phyloP scores from a whole-genome alignment of 805 yeast species.

The Nakazawaea siamensis region DNA sequence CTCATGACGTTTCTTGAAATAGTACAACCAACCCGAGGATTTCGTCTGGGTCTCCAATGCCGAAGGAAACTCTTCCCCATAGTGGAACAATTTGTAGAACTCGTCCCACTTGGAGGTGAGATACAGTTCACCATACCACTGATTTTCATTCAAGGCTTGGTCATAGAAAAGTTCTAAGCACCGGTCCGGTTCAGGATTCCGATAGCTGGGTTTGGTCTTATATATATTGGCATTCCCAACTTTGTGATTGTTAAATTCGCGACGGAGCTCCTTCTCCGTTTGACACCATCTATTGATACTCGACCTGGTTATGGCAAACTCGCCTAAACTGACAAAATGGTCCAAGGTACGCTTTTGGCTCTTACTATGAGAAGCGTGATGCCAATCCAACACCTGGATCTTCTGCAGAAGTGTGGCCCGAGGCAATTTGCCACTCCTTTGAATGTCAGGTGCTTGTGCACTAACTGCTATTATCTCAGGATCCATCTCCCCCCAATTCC shows the following conservation, averaged over 20 bases:
- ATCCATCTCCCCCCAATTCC: too few relatives aligned
- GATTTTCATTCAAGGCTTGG: conserved; percentile 23
- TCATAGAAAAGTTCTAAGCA: conserved; percentile 29
- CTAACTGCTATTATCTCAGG: too few relatives aligned
- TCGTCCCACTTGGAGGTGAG: conserved; percentile 24
- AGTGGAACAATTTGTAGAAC: conserved; percentile 16
- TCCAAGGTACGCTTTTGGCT: conserved; percentile 27
- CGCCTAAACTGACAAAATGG: conserved; percentile 21
- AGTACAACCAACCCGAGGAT: conserved; percentile 33
- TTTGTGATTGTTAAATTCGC: conserved; percentile 19
- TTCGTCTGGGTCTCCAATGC: conserved; percentile 11
- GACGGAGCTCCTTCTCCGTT: conserved; percentile 22
- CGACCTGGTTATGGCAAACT: conserved; percentile 29
- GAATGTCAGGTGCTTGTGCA: too few relatives aligned
- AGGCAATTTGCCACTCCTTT: too few relatives aligned
- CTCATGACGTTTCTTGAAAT: conserved; percentile 25
- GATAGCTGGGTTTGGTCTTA: conserved; percentile 25
- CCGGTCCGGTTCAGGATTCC: conserved; percentile 24
- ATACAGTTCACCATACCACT: conserved; percentile 20
- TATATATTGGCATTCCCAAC: conserved; percentile 18
- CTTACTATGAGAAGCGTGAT: conserved; percentile 20
- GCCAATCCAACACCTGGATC: conserved; percentile 28
- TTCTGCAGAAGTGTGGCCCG: conserved; percentile 30
- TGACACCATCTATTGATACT: conserved; percentile 31
- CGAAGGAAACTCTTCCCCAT: conserved; percentile 12